Conservation (phyloP, 495 filamentous ascomycete genomes). For the Hypoxylon crocopeplum region DNA sequence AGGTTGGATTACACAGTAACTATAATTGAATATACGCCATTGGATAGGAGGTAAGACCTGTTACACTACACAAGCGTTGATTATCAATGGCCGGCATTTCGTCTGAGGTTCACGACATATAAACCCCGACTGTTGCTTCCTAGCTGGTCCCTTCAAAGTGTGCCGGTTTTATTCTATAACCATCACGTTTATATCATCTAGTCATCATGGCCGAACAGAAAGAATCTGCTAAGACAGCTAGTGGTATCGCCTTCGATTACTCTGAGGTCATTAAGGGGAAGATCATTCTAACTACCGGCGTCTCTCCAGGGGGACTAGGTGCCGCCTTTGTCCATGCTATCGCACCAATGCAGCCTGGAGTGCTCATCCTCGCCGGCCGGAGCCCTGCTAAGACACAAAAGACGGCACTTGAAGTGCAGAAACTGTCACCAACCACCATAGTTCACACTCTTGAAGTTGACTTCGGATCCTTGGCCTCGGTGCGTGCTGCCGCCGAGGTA, state of each 20-base stretch:
- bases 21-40: too few species aligned
- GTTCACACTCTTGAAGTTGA: slow-evolving; percentile 46
- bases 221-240: not conserved
- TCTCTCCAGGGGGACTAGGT: slow-evolving; percentile 3
- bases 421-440: not conserved
- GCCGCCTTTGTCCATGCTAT: slow-evolving; percentile 1
- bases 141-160: too few species aligned
- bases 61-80: too few species aligned
- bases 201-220: not conserved
- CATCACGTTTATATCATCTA: too few species aligned
- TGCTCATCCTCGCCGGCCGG: slow-evolving; percentile 1
- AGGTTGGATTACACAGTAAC: too few species aligned
- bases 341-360: not conserved
- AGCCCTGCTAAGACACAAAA: not conserved
- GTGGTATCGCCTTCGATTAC: not conserved
- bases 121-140: too few species aligned
- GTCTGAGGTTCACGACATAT: too few species aligned
- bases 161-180: too few species aligned
- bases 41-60: too few species aligned
- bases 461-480: slow-evolving; percentile 46
- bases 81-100: too few species aligned
- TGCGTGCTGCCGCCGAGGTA: slow-evolving; percentile 49
- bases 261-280: not conserved
- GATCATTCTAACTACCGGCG: not conserved
- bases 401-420: slow-evolving; percentile 4